These are phyloP conservation scores for Alternaria arborescens DNA, from an alignment of 2,329 filamentous ascomycete genomes.

Conservation along the genomic window DNA sequence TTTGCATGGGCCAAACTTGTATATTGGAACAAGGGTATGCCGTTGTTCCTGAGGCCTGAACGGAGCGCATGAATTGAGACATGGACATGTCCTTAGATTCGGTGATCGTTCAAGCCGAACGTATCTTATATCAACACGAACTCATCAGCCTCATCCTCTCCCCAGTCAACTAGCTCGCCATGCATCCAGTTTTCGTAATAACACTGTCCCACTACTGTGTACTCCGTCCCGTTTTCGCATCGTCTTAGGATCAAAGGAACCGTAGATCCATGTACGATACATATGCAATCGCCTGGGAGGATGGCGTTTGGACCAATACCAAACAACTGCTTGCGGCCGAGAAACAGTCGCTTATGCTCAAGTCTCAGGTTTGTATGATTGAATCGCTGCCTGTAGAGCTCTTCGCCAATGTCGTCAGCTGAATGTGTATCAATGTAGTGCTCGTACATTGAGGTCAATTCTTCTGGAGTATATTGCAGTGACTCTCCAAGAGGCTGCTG, in stretches of 20 bases:
- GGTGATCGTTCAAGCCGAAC: background rate
- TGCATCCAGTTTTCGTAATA: constrained; percentile 11
- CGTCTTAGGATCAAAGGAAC: constrained; percentile 8
- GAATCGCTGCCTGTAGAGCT: background rate
- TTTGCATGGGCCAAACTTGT: background rate
- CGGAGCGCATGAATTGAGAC: background rate
- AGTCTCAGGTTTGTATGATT: background rate
- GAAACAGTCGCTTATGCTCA: background rate
- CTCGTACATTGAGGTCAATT: constrained; percentile 3
- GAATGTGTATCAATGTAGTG: background rate
- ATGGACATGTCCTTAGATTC: background rate
- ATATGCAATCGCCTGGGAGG: constrained; percentile 5
- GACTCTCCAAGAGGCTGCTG: background rate
- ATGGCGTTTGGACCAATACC: background rate
- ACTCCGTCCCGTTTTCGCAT: background rate
- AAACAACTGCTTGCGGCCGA: background rate
- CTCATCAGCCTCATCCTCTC: constrained; percentile 15
- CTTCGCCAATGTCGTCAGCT: background rate
- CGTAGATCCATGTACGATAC: constrained; percentile 7
- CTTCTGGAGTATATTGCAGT: background rate
- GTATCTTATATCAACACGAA: constrained; percentile 5
- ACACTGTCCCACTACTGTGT: constrained; percentile 5
- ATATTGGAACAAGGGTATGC: background rate
- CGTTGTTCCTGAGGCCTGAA: background rate
- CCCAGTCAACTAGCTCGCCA: constrained; percentile 11